A percentile compares a stretch with the other conserved stretches of the same genome.
Evolutionary conservation across 441 rosid species (phyloP).

Genomic region (Populus hybrid): DNA sequence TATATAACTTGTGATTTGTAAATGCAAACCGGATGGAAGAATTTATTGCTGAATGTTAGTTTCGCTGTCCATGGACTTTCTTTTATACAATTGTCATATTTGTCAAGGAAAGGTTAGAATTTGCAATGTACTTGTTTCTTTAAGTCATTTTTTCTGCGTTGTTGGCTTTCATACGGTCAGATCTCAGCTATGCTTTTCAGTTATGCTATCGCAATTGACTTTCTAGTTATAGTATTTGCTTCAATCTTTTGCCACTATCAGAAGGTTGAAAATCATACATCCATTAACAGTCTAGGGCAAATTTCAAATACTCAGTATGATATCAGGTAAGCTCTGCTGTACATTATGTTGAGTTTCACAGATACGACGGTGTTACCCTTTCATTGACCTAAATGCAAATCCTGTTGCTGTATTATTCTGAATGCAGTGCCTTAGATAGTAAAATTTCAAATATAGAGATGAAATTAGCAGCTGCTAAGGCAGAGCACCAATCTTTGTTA

Average conservation of each 20-base stretch:
- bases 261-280: constrained; percentile 23
- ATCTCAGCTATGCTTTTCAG: background rate
- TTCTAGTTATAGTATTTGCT: constrained; percentile 8
- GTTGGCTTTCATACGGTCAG: background rate
- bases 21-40: background rate
- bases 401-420: background rate
- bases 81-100: background rate
- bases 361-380: constrained; percentile 2
- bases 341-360: constrained; percentile 7
- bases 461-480: constrained; percentile 50
- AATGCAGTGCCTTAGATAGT: constrained; percentile 49
- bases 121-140: background rate
- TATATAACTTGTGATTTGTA: background rate
- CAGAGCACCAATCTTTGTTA: constrained; percentile 35
- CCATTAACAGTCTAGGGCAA: constrained; percentile 26
- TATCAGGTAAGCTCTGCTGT: constrained; percentile 45
- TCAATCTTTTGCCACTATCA: constrained; percentile 8
- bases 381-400: constrained; percentile 6
- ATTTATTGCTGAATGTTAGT: background rate
- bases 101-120: background rate
- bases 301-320: constrained; percentile 34
- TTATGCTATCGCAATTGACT: constrained; percentile 8
- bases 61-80: background rate
- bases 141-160: background rate
- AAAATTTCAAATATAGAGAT: constrained; percentile 48